Conservation (phyloP, 2,329 filamentous ascomycete species). For the Ceratocystis albifundus region DNA sequence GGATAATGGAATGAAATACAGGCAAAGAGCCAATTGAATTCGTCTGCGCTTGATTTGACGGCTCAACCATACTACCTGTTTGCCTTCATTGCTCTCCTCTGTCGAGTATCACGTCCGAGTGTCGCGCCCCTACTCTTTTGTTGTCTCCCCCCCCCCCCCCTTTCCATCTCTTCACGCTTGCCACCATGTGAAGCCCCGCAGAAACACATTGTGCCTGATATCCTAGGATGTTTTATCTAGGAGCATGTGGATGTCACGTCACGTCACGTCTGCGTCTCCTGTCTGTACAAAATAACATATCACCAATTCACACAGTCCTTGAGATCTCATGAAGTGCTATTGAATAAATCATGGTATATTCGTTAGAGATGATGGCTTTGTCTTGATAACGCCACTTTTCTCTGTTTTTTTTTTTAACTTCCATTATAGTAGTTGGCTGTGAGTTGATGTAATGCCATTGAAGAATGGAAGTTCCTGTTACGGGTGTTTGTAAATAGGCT, state of each 20-base stretch:
- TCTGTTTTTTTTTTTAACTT: too few relatives aligned
- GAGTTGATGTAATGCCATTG: background rate
- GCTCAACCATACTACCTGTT: background rate
- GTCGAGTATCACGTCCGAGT: background rate
- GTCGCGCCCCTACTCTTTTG: background rate
- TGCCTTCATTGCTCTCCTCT: background rate
- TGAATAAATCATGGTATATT: conserved; percentile 5
- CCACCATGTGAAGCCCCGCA: background rate
- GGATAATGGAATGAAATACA: background rate
- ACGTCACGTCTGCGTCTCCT: background rate
- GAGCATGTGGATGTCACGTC: background rate
- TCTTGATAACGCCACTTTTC: background rate
- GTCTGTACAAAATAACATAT: conserved; percentile 19
- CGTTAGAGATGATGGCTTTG: background rate
- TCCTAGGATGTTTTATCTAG: background rate
- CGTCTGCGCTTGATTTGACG: conserved; percentile 2
- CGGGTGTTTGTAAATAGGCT: too few relatives aligned
- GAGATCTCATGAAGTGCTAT: background rate
- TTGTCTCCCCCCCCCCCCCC: background rate
- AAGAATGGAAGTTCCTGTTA: background rate
- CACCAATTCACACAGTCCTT: conserved; percentile 8
- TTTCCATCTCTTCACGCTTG: background rate
- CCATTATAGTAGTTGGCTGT: background rate
- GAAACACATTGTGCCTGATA: background rate
- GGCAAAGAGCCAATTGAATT: background rate